Percentiles rank a stretch among this genome's conserved stretches.
These are phyloP conservation scores for Collariella sp. DNA, from an alignment of 495 filamentous ascomycete genomes.

Conservation along the genomic window DNA sequence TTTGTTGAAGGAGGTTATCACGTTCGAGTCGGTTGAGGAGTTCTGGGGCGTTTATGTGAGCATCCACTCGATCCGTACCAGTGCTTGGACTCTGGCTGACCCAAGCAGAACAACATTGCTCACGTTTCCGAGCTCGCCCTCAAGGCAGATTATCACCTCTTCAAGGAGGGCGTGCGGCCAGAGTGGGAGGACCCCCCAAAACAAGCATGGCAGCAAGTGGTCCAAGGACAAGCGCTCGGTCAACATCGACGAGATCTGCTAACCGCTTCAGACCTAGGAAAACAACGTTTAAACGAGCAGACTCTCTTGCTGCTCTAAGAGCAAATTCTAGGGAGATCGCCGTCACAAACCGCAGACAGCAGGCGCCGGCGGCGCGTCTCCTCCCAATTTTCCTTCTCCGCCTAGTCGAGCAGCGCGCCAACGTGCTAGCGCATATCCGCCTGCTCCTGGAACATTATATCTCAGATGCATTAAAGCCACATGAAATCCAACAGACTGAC, in stretches of 20 bases:
- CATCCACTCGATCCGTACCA: background rate
- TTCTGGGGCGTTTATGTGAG: constrained; percentile 99
- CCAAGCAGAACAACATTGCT: constrained; percentile 90
- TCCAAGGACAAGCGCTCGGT: constrained; percentile 88
- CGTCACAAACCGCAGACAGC: too few relatives aligned
- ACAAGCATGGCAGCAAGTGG: constrained; percentile 99
- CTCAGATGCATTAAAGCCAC: too few relatives aligned
- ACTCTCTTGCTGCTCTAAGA: too few relatives aligned
- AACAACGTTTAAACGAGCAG: too few relatives aligned
- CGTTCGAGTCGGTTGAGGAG: constrained; percentile 96
- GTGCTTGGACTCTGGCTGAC: constrained; percentile 15
- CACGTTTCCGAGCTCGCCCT: constrained; percentile 88
- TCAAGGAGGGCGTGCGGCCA: constrained; percentile 92
- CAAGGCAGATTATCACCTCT: constrained; percentile 98
- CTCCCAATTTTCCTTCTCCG: too few relatives aligned
- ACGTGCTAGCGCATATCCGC: too few relatives aligned
- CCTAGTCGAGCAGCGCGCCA: too few relatives aligned
- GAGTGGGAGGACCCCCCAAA: constrained; percentile 98
- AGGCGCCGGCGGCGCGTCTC: too few relatives aligned
- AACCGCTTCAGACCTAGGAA: too few relatives aligned
- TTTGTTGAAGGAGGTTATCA: constrained; percentile 94
- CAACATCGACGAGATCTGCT: constrained; percentile 91
- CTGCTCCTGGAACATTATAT: too few relatives aligned
- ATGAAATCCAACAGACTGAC: too few relatives aligned
- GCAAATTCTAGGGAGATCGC: too few relatives aligned